Percentiles rank a stretch among this genome's conserved stretches.
Evolutionary conservation across 306 rosid species (phyloP).

Genomic region (Abrus pulchellus): DNA sequence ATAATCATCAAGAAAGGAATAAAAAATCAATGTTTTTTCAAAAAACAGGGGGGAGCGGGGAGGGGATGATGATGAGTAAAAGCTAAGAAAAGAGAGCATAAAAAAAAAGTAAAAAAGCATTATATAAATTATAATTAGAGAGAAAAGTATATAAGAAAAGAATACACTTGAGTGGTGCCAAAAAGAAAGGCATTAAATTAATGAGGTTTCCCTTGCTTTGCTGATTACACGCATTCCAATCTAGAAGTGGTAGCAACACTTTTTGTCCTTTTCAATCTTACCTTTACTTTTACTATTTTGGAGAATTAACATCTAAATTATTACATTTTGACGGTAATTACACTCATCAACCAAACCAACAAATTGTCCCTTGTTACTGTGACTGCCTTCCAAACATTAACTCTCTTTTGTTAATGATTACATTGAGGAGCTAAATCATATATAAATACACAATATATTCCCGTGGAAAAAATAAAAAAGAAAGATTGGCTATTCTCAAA

Average conservation of each 20-base stretch:
- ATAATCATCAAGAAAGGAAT: conserved; percentile 19
- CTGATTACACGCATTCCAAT: conserved; percentile 40
- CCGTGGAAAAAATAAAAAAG: background rate
- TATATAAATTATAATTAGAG: background rate
- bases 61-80: conserved; percentile 28
- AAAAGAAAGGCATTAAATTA: conserved; percentile 12
- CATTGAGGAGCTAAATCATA: background rate
- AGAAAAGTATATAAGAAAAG: background rate
- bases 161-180: background rate
- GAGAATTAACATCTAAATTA: conserved; percentile 1
- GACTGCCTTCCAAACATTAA: conserved; percentile 13
- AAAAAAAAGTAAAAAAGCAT: too few species aligned
- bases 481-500: background rate
- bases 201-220: background rate
- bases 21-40: background rate
- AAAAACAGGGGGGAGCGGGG: background rate
- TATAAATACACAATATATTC: background rate
- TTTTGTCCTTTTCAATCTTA: conserved; percentile 22
- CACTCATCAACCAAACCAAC: conserved; percentile 37
- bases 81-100: conserved; percentile 13
- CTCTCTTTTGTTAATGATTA: background rate
- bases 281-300: background rate
- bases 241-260: background rate
- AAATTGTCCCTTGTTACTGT: background rate
- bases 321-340: conserved; percentile 20